These are phyloP conservation scores for Cadophora sp. DNA, from an alignment of 2,329 filamentous ascomycete species.

Conservation along the genomic window DNA sequence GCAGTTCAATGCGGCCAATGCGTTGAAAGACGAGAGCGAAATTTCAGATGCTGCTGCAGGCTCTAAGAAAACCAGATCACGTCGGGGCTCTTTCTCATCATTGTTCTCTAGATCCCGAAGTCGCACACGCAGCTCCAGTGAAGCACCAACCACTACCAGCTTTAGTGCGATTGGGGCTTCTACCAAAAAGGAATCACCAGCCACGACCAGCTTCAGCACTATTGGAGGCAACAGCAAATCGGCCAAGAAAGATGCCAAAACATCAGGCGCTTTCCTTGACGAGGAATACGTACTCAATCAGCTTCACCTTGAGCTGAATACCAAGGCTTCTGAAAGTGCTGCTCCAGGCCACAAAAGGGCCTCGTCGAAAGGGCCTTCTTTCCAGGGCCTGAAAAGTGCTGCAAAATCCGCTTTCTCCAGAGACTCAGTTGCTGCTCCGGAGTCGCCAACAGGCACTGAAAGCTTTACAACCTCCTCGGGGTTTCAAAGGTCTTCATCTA, in stretches of 20 bases:
- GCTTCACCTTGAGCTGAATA: slow-evolving; percentile 22
- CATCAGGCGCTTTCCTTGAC: slow-evolving; percentile 21
- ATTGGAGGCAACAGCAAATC: not conserved
- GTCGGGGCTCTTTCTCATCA: slow-evolving; percentile 13
- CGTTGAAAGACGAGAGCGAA: slow-evolving; percentile 24
- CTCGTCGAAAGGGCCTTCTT: slow-evolving; percentile 15
- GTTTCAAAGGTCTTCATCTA: slow-evolving; percentile 4
- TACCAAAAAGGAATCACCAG: slow-evolving; percentile 2
- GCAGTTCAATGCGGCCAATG: slow-evolving; percentile 19
- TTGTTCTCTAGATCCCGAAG: slow-evolving; percentile 20
- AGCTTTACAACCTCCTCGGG: slow-evolving; percentile 23
- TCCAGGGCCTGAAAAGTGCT: slow-evolving; percentile 28
- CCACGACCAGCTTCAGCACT: slow-evolving; percentile 5
- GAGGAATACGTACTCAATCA: slow-evolving; percentile 26
- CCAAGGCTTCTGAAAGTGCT: slow-evolving; percentile 18
- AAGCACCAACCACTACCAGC: not conserved
- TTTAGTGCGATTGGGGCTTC: not conserved
- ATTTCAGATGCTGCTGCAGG: slow-evolving; percentile 15
- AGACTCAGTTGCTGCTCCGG: not conserved
- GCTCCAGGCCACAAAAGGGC: slow-evolving; percentile 6
- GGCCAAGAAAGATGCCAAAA: not conserved
- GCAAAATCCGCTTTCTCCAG: slow-evolving; percentile 27
- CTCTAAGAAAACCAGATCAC: slow-evolving; percentile 23
- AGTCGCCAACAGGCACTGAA: slow-evolving; percentile 17
- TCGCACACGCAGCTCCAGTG: slow-evolving; percentile 22